Evolutionary conservation across 768 basidiomycete species (phyloP).

Genomic region (Suillus bovinus): DNA sequence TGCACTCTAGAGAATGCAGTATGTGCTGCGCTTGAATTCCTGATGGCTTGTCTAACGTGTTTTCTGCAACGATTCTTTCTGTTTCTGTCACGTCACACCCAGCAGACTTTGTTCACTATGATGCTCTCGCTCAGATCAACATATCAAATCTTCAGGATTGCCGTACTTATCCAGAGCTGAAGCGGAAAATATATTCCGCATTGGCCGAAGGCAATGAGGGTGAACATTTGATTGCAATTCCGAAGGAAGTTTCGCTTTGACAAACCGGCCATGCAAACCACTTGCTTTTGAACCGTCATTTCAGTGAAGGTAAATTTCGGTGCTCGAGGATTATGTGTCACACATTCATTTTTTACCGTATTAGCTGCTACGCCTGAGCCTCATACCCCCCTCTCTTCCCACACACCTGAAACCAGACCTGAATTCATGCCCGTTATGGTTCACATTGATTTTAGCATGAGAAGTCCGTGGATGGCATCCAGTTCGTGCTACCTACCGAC

Average conservation of each 20-base stretch:
- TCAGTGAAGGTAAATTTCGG: slow-evolving; percentile 55
- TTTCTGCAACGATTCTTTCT: slow-evolving; percentile 59
- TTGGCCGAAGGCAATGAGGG: slow-evolving; percentile 92
- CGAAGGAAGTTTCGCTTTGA: slow-evolving; percentile 68
- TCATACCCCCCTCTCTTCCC: slow-evolving; percentile 52
- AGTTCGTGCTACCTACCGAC: slow-evolving; percentile 81
- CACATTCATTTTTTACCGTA: slow-evolving; percentile 14
- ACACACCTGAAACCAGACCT: slow-evolving; percentile 39
- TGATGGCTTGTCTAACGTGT: slow-evolving; percentile 25
- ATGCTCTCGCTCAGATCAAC: slow-evolving; percentile 67
- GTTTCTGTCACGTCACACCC: slow-evolving; percentile 71
- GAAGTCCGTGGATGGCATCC: slow-evolving; percentile 83
- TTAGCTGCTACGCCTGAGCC: slow-evolving; percentile 82
- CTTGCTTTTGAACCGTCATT: slow-evolving; percentile 38
- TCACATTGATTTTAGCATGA: slow-evolving; percentile 77
- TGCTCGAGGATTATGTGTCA: not conserved
- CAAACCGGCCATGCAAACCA: slow-evolving; percentile 50
- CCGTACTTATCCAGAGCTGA: slow-evolving; percentile 89
- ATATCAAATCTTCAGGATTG: slow-evolving; percentile 74
- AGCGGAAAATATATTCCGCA: slow-evolving; percentile 88
- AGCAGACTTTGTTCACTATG: slow-evolving; percentile 78
- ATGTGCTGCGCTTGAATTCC: slow-evolving; percentile 34
- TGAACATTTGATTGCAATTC: slow-evolving; percentile 88
- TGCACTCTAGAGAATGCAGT: slow-evolving; percentile 91
- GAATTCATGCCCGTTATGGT: slow-evolving; percentile 80